Base-by-base conservation (phyloP, 2,329 filamentous ascomycete species). In the Dothideomycetidae sp. region DNA sequence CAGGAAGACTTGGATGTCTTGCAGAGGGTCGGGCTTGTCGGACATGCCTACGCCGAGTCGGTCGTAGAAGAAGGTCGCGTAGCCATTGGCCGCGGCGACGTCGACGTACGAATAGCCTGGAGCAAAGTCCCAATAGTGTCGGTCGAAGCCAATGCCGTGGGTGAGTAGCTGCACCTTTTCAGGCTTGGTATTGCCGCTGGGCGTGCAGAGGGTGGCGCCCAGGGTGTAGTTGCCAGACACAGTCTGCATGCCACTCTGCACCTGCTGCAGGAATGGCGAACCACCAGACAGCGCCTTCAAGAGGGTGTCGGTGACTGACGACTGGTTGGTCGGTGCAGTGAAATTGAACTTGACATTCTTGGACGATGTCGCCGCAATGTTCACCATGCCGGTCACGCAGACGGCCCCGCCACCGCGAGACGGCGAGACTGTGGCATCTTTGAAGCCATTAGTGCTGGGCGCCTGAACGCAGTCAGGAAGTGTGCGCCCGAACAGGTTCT, bases 61-160 rank as follows among this genome's bases (percentile, higher is more conserved):
- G 45, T 63, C 60, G 48, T 62, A 62, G 37, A 52, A 54, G 49
- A 63, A 56, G 2, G 58, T 60, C 3, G 57, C 54, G 45, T 59
- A 60, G 39, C 55, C 55, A 19, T 52, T 44, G 26, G 48, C 48
- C 3, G 57, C 53, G 3, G 60, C 61, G n/a, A 53, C 50, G 41
- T 61, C 59, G 13, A 61, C 52, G 40, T 61, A 62, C 44, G 50
- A 56, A 48, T 62, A 60, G 29, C 51, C 54, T 5, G 49, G 48
- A 10, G 53, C 50, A 41, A 60, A 56, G 45, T 62, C 54, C 50
- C 51, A 53, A 41, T 54, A 46, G 42, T 50, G 44, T 45, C 49
- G 45, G 28, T 61, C 58, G 36, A 58, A 53, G 14, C 56, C 59
- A 33, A 56, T 53, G 31, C 61, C 61, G 39, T 63, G 59, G 9